Evolutionary conservation across 768 basidiomycete species (phyloP).

Genomic region (Pisolithus sp.): DNA sequence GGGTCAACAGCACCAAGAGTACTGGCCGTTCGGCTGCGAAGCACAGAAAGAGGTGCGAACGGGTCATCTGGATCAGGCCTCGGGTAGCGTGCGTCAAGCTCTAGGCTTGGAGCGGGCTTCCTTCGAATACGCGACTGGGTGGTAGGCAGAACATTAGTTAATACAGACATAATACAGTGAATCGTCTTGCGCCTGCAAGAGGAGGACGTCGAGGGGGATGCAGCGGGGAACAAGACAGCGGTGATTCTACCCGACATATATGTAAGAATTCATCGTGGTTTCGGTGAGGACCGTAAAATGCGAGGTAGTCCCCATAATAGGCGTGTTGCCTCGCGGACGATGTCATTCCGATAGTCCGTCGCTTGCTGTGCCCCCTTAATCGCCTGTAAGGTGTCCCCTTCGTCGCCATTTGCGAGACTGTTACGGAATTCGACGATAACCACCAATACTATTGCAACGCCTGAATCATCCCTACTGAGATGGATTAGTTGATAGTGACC

Average conservation of each 20-base stretch:
- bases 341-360: slow-evolving; percentile 25
- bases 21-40: slow-evolving; percentile 52
- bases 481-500: neutral
- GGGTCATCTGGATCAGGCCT: slow-evolving; percentile 63
- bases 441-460: too few relatives aligned
- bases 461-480: neutral
- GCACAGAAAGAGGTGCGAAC: slow-evolving; percentile 60
- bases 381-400: slow-evolving; percentile 8
- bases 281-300: slow-evolving; percentile 25
- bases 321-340: slow-evolving; percentile 7
- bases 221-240: slow-evolving; percentile 12
- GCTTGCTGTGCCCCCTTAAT: slow-evolving; percentile 23
- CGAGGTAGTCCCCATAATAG: slow-evolving; percentile 5
- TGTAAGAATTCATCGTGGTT: slow-evolving; percentile 30
- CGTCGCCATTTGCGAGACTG: neutral
- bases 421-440: neutral
- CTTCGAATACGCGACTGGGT: slow-evolving; percentile 32
- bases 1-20: slow-evolving; percentile 26
- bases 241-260: slow-evolving; percentile 17
- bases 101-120: slow-evolving; percentile 52
- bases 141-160: slow-evolving; percentile 19
- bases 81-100: slow-evolving; percentile 52
- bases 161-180: slow-evolving; percentile 26
- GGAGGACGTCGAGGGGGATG: slow-evolving; percentile 8
- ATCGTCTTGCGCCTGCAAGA: slow-evolving; percentile 8